Percentiles rank a stretch among this genome's conserved stretches.
phyloP scores from a whole-genome alignment of 2,329 filamentous ascomycete species.

The Keithomyces neogunnii region DNA sequence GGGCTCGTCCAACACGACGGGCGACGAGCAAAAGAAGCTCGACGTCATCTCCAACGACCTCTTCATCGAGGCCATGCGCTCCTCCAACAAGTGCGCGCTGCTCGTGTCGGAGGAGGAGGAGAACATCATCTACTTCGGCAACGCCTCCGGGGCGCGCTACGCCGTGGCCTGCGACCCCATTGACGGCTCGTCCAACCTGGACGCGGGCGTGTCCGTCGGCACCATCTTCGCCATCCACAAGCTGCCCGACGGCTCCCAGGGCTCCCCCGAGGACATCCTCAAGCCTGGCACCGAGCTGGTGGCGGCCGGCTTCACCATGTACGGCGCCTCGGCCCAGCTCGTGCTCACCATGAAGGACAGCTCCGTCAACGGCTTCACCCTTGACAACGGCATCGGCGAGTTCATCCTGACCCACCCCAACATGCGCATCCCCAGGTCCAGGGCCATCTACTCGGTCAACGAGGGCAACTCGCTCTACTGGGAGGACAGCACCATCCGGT shows the following conservation, averaged over 20 bases:
- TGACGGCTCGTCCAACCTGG: constrained; percentile 93
- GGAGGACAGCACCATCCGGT: constrained; percentile 78
- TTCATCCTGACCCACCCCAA: constrained; percentile 97
- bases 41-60: constrained; percentile 98
- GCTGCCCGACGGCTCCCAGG: constrained; percentile 66
- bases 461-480: constrained; percentile 98
- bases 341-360: constrained; percentile 95
- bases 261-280: constrained; percentile 77
- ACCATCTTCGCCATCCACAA: constrained; percentile 96
- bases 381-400: constrained; percentile 93
- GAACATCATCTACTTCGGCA: constrained; percentile 78
- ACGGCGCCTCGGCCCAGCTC: constrained; percentile 90
- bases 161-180: constrained; percentile 97
- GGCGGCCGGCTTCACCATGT: constrained; percentile 99
- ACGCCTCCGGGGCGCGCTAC: constrained; percentile 70
- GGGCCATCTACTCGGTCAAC: constrained; percentile 94
- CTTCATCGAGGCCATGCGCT: constrained; percentile 92
- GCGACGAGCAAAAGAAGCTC: constrained; percentile 99
- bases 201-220: constrained; percentile 94
- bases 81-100: constrained; percentile 80
- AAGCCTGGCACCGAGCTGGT: constrained; percentile 85
- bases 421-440: constrained; percentile 75
- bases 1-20: constrained; percentile 88
- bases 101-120: constrained; percentile 99
- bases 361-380: constrained; percentile 91